These are phyloP conservation scores for Chalciporus piperatus DNA, from an alignment of 768 basidiomycete genomes.

Conservation along the genomic window DNA sequence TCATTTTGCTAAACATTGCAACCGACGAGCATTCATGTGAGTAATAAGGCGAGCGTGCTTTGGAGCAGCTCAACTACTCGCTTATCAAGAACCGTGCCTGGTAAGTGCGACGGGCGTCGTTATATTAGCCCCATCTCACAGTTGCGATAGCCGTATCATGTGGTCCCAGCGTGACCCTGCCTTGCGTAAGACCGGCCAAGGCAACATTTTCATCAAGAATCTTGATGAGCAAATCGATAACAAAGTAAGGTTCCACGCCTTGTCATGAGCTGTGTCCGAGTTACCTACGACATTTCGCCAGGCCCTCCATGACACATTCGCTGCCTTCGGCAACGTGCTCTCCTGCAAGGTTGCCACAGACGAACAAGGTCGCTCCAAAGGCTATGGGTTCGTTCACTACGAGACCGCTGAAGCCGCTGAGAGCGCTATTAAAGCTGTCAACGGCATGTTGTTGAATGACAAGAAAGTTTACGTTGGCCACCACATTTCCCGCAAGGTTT, in stretches of 20 bases:
- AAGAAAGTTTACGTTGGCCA: conserved; percentile 99
- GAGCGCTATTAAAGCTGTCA: conserved; percentile 95
- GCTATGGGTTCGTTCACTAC: conserved; percentile 99
- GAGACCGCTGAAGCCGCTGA: conserved; percentile 97
- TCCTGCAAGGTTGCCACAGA: conserved; percentile 99
- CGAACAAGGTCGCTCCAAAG: conserved; percentile 92
- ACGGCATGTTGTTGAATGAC: conserved; percentile 99
- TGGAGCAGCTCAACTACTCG: conserved; percentile 99
- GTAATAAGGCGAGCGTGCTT: conserved; percentile 84
- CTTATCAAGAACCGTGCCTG: conserved; percentile 98
- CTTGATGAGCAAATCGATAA: conserved; percentile 96
- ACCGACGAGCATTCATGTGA: not conserved
- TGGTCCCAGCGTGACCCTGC: conserved; percentile 99
- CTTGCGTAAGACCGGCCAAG: conserved; percentile 98
- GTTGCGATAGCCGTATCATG: conserved; percentile 85
- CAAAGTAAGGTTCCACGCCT: conserved; percentile 53
- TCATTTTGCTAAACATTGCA: conserved; percentile 7
- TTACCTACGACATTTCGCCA: conserved; percentile 28
- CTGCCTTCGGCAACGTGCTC: conserved; percentile 96
- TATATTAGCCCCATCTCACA: not conserved
- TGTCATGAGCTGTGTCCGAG: not conserved
- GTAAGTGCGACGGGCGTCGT: conserved; percentile 40
- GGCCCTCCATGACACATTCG: conserved; percentile 99
- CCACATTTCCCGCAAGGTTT: conserved; percentile 93
- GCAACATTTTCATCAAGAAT: conserved; percentile 99